Base-by-base conservation (phyloP, 164 flowering plant genomes). In the Tetracentron sinense region DNA sequence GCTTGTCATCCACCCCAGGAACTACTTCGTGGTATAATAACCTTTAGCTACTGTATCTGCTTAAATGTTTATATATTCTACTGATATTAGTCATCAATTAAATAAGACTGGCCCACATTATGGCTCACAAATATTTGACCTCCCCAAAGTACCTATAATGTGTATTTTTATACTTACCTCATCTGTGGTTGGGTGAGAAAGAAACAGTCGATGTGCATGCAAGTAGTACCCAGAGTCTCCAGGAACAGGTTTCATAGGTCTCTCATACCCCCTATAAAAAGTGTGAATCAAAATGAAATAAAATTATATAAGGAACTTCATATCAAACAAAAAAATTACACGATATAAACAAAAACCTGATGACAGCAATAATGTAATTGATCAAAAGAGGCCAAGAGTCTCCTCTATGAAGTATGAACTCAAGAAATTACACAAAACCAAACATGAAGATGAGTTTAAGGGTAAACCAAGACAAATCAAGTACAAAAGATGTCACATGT, bases 151-250 rank as follows among this genome's bases (percentile, higher is more conserved):
- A n/a, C n/a, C n/a, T n/a, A n/a, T n/a, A 3, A 38, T 5, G 35
- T 22, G 14, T 23, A 28, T 4, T 48, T 46, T 51, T 20, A 20
- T 33, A 35, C 60, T 28, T 81, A 85, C 99, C 97, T 91, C 77
- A 61, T 81, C 72, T n/a, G 76, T 77, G 35, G 75, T 68, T 21
- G 96, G 97, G 49, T 94, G 96, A 46, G 60, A 42, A 30, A 94
- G 82, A 49, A 68, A 58, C 62, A 89, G 49, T 46, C 66, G 80
- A 82, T 91, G 90, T 21, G 97, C 97, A 74, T 94, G 97, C 83
- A 94, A 75, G 68, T 78, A 71, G 67, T 91, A 94, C 54, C 99
- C 99, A 79, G 95, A 89, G 58, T 94, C 99, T 67, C 99, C 99
- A 27, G 97, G 99, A 63, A 94, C 89, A 65, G 99, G 92, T 19